Evolutionary conservation across 2,329 filamentous ascomycete genomes (phyloP).

Genomic region (Microsporum audouinii): DNA sequence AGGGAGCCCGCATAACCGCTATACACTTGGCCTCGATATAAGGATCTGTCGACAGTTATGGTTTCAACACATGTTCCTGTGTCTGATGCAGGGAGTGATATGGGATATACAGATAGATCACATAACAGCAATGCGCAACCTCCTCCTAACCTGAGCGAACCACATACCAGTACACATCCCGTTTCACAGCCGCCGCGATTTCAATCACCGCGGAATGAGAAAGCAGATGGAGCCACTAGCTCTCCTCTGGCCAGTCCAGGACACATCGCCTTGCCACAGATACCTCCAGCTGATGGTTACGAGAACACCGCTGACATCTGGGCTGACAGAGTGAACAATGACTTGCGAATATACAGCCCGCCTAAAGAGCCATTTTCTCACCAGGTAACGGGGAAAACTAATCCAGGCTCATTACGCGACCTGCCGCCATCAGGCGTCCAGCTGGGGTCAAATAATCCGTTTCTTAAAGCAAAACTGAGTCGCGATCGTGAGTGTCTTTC

Average conservation of each 20-base stretch:
- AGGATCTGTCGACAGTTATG: background rate
- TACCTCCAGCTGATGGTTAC: background rate
- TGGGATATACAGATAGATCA: background rate
- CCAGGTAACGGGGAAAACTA: background rate
- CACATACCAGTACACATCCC: background rate
- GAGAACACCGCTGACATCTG: background rate
- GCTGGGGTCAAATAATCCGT: conserved; percentile 32
- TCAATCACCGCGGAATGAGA: background rate
- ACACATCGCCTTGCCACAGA: background rate
- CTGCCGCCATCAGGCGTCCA: conserved; percentile 4
- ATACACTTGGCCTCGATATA: background rate
- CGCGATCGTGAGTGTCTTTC: background rate
- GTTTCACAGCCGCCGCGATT: background rate
- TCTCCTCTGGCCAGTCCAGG: background rate
- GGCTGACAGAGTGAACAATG: background rate
- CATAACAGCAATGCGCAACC: background rate
- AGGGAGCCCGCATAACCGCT: background rate
- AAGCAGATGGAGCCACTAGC: background rate
- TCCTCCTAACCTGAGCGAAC: background rate
- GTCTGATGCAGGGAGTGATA: background rate
- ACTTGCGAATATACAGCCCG: background rate
- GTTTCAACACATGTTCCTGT: background rate
- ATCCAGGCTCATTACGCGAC: background rate
- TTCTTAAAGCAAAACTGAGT: conserved; percentile 23
- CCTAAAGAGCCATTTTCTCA: background rate